phyloP scores from a whole-genome alignment of 495 filamentous ascomycete species.

The Venustampulla echinocandica region DNA sequence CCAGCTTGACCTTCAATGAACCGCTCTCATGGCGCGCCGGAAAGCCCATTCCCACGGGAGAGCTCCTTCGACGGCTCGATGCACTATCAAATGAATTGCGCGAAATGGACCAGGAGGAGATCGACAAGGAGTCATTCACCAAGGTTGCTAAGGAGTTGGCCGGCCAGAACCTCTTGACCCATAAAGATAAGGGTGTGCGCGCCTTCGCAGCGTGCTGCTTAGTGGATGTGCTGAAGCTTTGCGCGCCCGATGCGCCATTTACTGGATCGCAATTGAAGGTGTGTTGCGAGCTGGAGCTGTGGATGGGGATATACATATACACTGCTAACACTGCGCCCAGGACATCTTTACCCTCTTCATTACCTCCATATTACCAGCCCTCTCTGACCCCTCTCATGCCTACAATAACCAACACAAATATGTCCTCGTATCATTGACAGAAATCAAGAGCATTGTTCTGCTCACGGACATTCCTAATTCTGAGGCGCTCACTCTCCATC shows the following conservation, averaged over 20 bases:
- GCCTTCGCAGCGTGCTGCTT: constrained; percentile 84
- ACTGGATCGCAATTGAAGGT: constrained; percentile 87
- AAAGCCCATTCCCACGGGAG: constrained; percentile 74
- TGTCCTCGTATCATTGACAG: constrained; percentile 77
- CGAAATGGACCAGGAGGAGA: constrained; percentile 80
- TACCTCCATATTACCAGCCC: constrained; percentile 68
- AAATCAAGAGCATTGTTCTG: constrained; percentile 89
- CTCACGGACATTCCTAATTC: constrained; percentile 81
- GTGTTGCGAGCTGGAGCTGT: constrained; percentile 14
- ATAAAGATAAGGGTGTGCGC: constrained; percentile 88
- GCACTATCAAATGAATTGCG: constrained; percentile 74
- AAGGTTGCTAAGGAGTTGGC: constrained; percentile 86
- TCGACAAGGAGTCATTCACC: constrained; percentile 67
- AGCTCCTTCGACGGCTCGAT: constrained; percentile 73
- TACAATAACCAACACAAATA: constrained; percentile 92
- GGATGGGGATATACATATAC: too few relatives aligned
- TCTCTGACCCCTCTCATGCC: constrained; percentile 79
- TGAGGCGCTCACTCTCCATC: constrained; percentile 63
- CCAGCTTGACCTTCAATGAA: constrained; percentile 66
- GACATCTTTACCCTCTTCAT: constrained; percentile 91
- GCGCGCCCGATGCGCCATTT: constrained; percentile 93
- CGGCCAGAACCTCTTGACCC: constrained; percentile 67
- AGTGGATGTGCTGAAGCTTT: constrained; percentile 88
- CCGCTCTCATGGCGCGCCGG: constrained; percentile 87
- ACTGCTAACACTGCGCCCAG: constrained; percentile 36